Percentiles rank a stretch among this genome's conserved stretches.
These are phyloP conservation scores for Penicillium bialowiezense DNA, from an alignment of 495 filamentous ascomycete species.

Conservation along the genomic window DNA sequence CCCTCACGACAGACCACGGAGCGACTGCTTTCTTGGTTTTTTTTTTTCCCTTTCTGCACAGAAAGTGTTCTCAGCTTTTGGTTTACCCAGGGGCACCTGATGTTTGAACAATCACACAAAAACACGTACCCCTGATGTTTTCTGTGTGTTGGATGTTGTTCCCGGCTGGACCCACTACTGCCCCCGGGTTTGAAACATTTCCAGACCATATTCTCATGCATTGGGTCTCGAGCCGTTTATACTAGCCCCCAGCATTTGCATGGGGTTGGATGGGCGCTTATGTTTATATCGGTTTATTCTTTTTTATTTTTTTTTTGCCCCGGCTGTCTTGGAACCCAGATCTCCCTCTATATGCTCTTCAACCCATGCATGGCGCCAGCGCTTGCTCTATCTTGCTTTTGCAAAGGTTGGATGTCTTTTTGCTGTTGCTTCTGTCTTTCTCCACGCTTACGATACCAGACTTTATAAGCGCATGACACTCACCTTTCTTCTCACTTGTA, in stretches of 20 bases:
- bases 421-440: constrained; percentile 4
- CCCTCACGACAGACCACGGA: constrained; percentile 1
- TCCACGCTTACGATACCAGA: constrained; percentile 35
- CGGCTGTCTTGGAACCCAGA: constrained; percentile 7
- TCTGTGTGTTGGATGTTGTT: constrained; percentile 1
- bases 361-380: constrained; percentile 29
- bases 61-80: neutral
- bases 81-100: neutral
- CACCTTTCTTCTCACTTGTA: constrained; percentile 34
- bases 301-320: constrained; percentile 3
- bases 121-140: neutral
- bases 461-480: constrained; percentile 29
- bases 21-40: constrained; percentile 1
- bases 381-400: constrained; percentile 11
- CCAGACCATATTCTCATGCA: constrained; percentile 22
- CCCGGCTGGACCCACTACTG: constrained; percentile 7
- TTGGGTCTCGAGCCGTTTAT: constrained; percentile 27
- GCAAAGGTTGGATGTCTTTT: constrained; percentile 1
- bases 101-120: neutral
- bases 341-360: constrained; percentile 16
- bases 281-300: constrained; percentile 12
- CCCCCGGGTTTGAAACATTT: neutral
- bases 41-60: constrained; percentile 4
- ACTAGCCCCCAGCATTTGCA: constrained; percentile 30
- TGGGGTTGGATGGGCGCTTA: constrained; percentile 14